Evolutionary conservation across 1,284 basidiomycete genomes (phyloP).

Genomic region (Bondarzewia mesenterica): DNA sequence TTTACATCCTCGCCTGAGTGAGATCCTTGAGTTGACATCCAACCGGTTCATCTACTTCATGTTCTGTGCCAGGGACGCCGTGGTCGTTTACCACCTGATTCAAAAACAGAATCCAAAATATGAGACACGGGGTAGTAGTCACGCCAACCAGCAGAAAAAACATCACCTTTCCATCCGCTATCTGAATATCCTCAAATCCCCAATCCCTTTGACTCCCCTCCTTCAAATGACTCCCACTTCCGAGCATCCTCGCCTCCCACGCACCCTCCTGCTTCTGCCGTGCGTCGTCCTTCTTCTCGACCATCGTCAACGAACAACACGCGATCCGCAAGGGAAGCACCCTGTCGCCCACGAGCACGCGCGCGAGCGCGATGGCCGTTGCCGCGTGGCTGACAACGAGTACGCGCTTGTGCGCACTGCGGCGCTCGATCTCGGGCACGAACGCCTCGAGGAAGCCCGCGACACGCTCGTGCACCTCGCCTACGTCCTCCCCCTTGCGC

Average conservation of each 20-base stretch:
- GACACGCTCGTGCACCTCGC: conserved; percentile 55
- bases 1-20: conserved; percentile 31
- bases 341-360: conserved; percentile 48
- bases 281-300: conserved; percentile 24
- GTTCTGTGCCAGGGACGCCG: conserved; percentile 54
- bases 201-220: conserved; percentile 64
- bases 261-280: conserved; percentile 25
- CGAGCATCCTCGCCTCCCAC: conserved; percentile 42
- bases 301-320: conserved; percentile 59
- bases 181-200: conserved; percentile 69
- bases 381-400: conserved; percentile 77
- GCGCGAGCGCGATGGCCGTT: conserved; percentile 62
- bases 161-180: conserved; percentile 39
- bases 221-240: conserved; percentile 49
- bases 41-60: conserved; percentile 44
- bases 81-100: conserved; percentile 54
- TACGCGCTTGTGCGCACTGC: conserved; percentile 31
- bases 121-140: too few relatives aligned
- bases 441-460: conserved; percentile 46
- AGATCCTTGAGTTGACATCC: conserved; percentile 39
- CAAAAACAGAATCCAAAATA: neutral
- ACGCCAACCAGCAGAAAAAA: neutral
- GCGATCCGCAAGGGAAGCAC: conserved; percentile 50
- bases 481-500: conserved; percentile 64
- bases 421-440: conserved; percentile 38